Evolutionary conservation across 1,284 basidiomycete genomes (phyloP), one percentile per base, ranked within the genome.

Genomic region (Hemileia vastatrix): DNA sequence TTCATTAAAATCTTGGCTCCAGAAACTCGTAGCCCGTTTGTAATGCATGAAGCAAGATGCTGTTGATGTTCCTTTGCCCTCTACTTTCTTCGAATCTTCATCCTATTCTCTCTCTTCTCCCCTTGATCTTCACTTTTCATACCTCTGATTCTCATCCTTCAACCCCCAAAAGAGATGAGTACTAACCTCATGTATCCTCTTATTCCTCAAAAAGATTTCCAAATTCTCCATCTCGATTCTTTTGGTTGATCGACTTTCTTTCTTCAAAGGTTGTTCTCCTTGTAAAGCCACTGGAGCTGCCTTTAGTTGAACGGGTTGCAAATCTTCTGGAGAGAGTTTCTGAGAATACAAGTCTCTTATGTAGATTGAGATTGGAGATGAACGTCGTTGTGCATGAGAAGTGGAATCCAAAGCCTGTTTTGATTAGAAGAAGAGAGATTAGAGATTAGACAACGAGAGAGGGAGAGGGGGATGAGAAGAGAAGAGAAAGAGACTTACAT

Each of bases 191-290:
- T 84, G 78, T 70, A 80, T 77, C 63, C 82, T 78, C 71, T 90
- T 86, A 6, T 88, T 83, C 43, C 79, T 78, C 73, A 94, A 72
- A 73, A 92, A 91, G 5, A 84, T 80, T 50, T 84, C 77, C 0
- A 83, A 80, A 73, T 90, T 86, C 64, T 83, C 77, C 50, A 86
- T 76, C 66, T 86, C 84, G 18, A 66, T 53, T 72, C 66, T 40
- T 65, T 58, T 54, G 75, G 69, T 27, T 75, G 66, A 1, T 69
- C 65, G 32, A 66, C 63, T 55, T 57, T 60, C n/a, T 21, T 54
- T n/a, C 54, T 48, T 9, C 60, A 65, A 1, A 76, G 70, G 43
- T 74, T 75, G 63, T 77, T 75, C 64, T 82, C 81, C n/a, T n/a
- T n/a, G 45, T 86, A 81, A 54, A 90, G 71, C 0, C 77, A 71